A percentile compares a stretch with the other conserved stretches of the same genome.
Conservation (phyloP, 208 protist genomes). For the Zelonia costaricensis region DNA sequence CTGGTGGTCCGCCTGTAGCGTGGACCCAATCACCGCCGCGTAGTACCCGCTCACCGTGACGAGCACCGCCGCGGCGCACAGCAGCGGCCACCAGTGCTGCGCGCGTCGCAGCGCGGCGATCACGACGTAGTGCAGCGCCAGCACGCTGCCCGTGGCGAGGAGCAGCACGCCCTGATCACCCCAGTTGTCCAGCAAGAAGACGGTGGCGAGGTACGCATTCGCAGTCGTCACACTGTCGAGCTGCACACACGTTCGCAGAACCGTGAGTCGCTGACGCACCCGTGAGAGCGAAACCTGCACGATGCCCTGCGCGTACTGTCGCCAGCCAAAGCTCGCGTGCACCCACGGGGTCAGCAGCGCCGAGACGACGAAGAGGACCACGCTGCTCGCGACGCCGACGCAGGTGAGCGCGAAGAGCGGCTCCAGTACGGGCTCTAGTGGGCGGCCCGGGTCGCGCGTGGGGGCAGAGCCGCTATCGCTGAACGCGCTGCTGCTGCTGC, state of each 20-base stretch:
- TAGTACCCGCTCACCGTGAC: conserved; percentile 17
- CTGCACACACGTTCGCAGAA: conserved; percentile 54
- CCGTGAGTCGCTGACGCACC: conserved; percentile 33
- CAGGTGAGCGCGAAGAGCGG: conserved; percentile 5
- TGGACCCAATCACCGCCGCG: conserved; percentile 6
- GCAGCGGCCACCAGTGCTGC: conserved; percentile 32
- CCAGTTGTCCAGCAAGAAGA: conserved; percentile 41
- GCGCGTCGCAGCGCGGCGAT: conserved; percentile 29
- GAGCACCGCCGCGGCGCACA: conserved; percentile 23
- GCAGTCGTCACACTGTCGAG: conserved; percentile 48
- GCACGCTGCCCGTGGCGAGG: conserved; percentile 15
- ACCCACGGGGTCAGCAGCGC: conserved; percentile 25
- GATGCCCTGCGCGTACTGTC: conserved; percentile 59
- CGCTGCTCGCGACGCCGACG: conserved; percentile 10
- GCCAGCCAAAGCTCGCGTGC: conserved; percentile 55
- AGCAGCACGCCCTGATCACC: conserved; percentile 22
- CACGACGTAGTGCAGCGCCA: conserved; percentile 32
- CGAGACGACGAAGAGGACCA: conserved; percentile 23
- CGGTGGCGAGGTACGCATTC: conserved; percentile 36
- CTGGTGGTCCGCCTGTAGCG: conserved; percentile 10
- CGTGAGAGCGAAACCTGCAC: conserved; percentile 27
- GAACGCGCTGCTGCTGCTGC: not conserved
- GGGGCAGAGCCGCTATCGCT: not conserved
- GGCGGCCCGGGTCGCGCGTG: too few relatives aligned
- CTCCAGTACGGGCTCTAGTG: not conserved